Base-by-base conservation (phyloP, 2,329 filamentous ascomycete genomes). In the Huntiella moniliformis region DNA sequence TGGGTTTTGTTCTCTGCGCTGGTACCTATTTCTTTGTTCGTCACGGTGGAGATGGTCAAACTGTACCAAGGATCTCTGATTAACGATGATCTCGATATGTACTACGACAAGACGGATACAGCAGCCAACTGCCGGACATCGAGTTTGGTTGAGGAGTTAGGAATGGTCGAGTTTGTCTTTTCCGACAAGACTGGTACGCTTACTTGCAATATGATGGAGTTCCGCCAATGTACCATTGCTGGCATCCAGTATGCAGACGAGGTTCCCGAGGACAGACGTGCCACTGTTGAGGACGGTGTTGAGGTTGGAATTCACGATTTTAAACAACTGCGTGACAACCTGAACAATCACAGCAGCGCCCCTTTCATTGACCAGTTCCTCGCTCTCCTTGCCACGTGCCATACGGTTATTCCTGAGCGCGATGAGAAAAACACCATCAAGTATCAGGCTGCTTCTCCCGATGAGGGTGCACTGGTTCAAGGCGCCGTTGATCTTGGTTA, bases 191-290 rank as follows among this genome's bases (percentile, higher is more conserved):
- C 88, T 1, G 88, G 88, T 38, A 96, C 88, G 3, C 66, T 96
- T 56, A 96, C 88, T 18, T 93, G 87, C 64, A 96, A 96, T 58
- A 79, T 85, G 71, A 96, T 98, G 91, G 88, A 96, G 61, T 98
- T 96, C 61, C 86, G 86, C 58, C 86, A 96, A 61, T 92, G 83
- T 56, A 82, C 82, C 0, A 96, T 98, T 57, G 84, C 77, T 18
- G 91, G 91, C 18, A 79, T 96, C 45, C 88, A 94, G 62, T 98
- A 98, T 57, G 82, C 84, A 10, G 86, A 91, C 45, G 84, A 88
- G 38, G 77, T 96, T 1, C 81, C 91, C 0, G 91, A 98, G 61
- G 91, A 98, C 58, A 77, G 85, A 48, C 74, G 83, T 54, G 80
- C 85, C 1, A 81, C 78, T 1, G 67, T 77, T n/a, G 85, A 92